Evolutionary conservation across 768 basidiomycete genomes (phyloP), one percentile per base, ranked within the genome.

Genomic region (Amanita pseudoporphyria): DNA sequence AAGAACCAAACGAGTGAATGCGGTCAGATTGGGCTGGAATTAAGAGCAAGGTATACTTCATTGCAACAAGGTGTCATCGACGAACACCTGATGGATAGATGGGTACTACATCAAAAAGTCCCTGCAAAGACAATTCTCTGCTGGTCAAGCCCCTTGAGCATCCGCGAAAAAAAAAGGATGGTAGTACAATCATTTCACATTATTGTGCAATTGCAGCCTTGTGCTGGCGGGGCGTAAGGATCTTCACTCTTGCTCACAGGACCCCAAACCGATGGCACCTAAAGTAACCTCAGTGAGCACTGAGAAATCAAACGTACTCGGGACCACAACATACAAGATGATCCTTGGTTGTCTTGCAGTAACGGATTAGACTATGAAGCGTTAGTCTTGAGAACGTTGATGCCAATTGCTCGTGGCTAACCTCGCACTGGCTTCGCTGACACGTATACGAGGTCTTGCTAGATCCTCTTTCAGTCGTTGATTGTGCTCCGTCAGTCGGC

Each of bases 261-360:
- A 16, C 94, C 94, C 94, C 94, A 98, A 46, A 98, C 87, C 30
- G 87, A 90, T 13, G 93, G 92, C 45, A 93, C 80, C 89, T 93
- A 61, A 18, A 58, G 48, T 37, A 18, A 58, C 44, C 35, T 24
- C 46, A 43, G 52, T 35, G 30, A 30, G 35, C 54, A 42, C 48
- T 53, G 37, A 21, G 37, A 22, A 54, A 1, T 22, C 6, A 47
- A 33, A 53, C 31, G 56, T 31, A 45, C 39, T 43, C 45, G 44
- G 19, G 28, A 9, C 45, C 21, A 32, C 42, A n/a, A 76, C 84
- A 60, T 63, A 90, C 87, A 53, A 92, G 75, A 57, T 85, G 83
- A 65, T 96, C 94, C 62, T 87, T 88, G 21, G 92, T 96, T 37
- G 82, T 84, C 68, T 90, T 91, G 77, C 91, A 94, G 64, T 90